Percentiles rank a stretch among this genome's conserved stretches.
Conservation (phyloP, 345 rosid species). For the Dovyalis caffra region DNA sequence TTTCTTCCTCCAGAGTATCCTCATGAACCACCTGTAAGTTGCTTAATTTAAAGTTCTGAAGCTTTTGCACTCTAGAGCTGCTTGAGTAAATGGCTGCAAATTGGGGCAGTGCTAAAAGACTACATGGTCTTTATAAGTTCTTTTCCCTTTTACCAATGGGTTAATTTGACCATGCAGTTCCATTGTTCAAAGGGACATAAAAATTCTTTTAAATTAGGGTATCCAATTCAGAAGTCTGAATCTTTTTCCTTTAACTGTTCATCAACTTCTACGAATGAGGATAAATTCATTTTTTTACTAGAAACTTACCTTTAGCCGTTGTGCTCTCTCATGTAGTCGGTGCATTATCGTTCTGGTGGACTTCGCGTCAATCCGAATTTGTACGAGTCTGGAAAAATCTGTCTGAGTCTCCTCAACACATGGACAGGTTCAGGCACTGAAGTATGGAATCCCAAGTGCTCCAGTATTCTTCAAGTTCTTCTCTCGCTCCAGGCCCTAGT, state of each 20-base stretch:
- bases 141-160: neutral
- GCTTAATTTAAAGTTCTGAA: neutral
- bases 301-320: constrained; percentile 1
- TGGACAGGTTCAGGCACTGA: constrained; percentile 90
- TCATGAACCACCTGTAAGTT: constrained; percentile 85
- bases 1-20: constrained; percentile 86
- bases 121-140: neutral
- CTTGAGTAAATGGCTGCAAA: constrained; percentile 6
- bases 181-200: neutral
- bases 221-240: neutral
- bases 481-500: constrained; percentile 95
- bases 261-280: neutral
- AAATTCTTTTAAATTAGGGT: neutral
- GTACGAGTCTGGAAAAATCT: constrained; percentile 87
- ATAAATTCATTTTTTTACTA: neutral
- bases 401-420: constrained; percentile 88
- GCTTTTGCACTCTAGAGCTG: neutral
- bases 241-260: neutral
- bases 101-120: neutral
- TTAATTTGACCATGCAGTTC: neutral
- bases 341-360: constrained; percentile 84
- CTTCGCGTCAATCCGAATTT: constrained; percentile 91
- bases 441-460: constrained; percentile 79
- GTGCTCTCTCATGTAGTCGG: constrained; percentile 46
- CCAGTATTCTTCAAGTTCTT: constrained; percentile 87